Evolutionary conservation across 139 green algal genomes (phyloP).

Genomic region (Picocystis salinarum): DNA sequence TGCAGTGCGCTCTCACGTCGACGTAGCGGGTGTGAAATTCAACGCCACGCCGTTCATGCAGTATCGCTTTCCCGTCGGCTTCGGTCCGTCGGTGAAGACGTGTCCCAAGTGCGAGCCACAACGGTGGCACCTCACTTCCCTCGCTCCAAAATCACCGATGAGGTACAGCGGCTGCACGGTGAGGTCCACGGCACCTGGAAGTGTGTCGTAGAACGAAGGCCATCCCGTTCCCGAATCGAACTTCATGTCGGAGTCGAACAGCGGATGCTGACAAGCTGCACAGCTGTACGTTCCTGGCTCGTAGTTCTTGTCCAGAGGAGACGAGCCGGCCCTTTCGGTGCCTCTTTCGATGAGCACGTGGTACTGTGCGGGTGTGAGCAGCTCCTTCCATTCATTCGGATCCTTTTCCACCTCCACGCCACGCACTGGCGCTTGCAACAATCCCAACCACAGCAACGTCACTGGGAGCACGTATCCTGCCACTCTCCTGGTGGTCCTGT

Average conservation of each 20-base stretch:
- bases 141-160: slow-evolving; percentile 3
- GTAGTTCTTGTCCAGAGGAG: slow-evolving; percentile 27
- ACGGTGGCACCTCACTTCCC: slow-evolving; percentile 22
- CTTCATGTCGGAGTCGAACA: slow-evolving; percentile 37
- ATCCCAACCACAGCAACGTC: too few species aligned
- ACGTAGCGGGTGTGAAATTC: slow-evolving; percentile 21
- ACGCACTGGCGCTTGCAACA: too few species aligned
- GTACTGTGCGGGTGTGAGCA: slow-evolving; percentile 29
- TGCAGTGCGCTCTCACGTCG: too few species aligned
- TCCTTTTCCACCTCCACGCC: too few species aligned
- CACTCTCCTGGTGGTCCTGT: too few species aligned
- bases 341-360: slow-evolving; percentile 11
- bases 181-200: slow-evolving; percentile 2
- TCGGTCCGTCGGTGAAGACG: slow-evolving; percentile 69
- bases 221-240: slow-evolving; percentile 42
- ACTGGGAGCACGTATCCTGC: too few species aligned
- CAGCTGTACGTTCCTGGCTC: slow-evolving; percentile 28
- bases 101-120: slow-evolving; percentile 42
- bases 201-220: slow-evolving; percentile 20
- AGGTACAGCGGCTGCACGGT: not conserved
- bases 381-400: slow-evolving; percentile 26
- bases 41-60: slow-evolving; percentile 74
- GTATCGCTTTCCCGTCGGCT: slow-evolving; percentile 60
- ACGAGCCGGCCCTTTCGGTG: slow-evolving; percentile 7
- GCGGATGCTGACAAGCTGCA: slow-evolving; percentile 21